Conservation (phyloP, 2,329 filamentous ascomycete genomes). For the Aspergillus pseudoviridinutans region DNA sequence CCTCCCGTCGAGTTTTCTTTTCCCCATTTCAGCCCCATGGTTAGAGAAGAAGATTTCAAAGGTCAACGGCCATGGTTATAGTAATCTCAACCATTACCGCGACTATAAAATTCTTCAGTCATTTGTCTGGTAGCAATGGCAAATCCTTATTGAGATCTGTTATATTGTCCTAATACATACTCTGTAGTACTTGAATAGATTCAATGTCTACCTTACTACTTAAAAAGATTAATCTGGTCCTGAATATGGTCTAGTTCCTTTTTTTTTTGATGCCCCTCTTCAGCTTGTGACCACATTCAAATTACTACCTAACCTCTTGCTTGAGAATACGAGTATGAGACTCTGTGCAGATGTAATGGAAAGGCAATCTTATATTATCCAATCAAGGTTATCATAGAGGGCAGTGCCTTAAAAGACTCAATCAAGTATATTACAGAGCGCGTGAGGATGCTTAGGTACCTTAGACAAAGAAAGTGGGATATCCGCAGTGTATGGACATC, state of each 20-base stretch:
- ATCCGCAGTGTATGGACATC: no score
- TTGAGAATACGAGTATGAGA: background rate
- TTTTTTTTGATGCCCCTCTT: background rate
- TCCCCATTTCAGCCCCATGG: background rate
- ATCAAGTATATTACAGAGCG: background rate
- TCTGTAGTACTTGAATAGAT: background rate
- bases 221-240: background rate
- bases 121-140: background rate
- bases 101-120: background rate
- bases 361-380: background rate
- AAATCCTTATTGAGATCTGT: background rate
- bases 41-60: constrained; percentile 12
- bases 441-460: no score
- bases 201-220: background rate
- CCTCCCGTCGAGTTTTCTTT: background rate
- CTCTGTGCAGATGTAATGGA: background rate
- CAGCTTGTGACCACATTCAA: background rate
- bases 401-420: background rate
- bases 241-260: background rate
- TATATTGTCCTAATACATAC: background rate
- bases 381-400: background rate
- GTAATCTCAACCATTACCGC: background rate
- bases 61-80: background rate
- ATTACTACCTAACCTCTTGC: background rate
- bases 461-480: no score